Percentiles rank a stretch among this genome's conserved stretches.
These are phyloP conservation scores for Sugiyamaella floridensis DNA, from an alignment of 805 yeast genomes.

Conservation along the genomic window DNA sequence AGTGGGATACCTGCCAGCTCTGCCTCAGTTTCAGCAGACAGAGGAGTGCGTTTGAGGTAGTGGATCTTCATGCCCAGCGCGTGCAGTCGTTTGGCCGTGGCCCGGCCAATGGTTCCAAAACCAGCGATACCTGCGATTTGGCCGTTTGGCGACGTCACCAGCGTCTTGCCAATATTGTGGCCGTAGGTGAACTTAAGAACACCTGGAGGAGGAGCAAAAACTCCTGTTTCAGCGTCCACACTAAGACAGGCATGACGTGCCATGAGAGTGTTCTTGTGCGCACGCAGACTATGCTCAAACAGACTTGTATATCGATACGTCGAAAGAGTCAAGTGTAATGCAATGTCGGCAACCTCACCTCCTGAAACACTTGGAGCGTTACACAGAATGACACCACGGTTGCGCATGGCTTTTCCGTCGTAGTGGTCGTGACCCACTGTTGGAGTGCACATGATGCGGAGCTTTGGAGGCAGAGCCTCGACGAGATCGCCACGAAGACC, in stretches of 20 bases:
- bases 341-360: slow-evolving; percentile 68
- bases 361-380: slow-evolving; percentile 49
- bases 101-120: slow-evolving; percentile 67
- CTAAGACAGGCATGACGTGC: slow-evolving; percentile 33
- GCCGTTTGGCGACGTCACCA: slow-evolving; percentile 46
- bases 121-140: slow-evolving; percentile 62
- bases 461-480: slow-evolving; percentile 40
- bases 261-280: slow-evolving; percentile 38
- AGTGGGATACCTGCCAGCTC: slow-evolving; percentile 39
- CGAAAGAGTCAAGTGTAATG: slow-evolving; percentile 49
- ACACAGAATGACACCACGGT: slow-evolving; percentile 46
- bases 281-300: slow-evolving; percentile 40
- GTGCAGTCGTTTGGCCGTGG: slow-evolving; percentile 49
- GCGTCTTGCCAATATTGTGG: slow-evolving; percentile 38
- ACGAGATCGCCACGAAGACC: slow-evolving; percentile 28
- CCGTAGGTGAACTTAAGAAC: slow-evolving; percentile 1
- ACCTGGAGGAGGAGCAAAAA: slow-evolving; percentile 1
- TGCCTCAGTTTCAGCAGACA: slow-evolving; percentile 30
- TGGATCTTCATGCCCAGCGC: slow-evolving; percentile 59
- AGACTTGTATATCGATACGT: slow-evolving; percentile 52
- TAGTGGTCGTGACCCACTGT: slow-evolving; percentile 57
- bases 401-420: slow-evolving; percentile 38
- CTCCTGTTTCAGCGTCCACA: slow-evolving; percentile 13
- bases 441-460: slow-evolving; percentile 47
- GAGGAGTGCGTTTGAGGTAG: slow-evolving; percentile 50